These are phyloP conservation scores for Suillus americanus DNA, from an alignment of 768 basidiomycete genomes.

Conservation along the genomic window DNA sequence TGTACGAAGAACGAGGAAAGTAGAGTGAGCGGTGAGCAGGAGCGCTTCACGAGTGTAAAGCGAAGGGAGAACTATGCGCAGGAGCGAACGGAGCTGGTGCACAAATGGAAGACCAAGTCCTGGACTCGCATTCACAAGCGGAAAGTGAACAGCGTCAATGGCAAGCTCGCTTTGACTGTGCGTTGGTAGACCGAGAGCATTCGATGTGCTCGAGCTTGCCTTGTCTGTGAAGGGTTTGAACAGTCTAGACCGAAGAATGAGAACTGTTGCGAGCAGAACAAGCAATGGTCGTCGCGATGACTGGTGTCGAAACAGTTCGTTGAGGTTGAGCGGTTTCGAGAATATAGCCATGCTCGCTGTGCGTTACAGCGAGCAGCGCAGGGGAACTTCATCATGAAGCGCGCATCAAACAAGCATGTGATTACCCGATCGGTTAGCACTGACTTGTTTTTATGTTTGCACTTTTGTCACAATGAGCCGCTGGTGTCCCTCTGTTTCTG, in stretches of 20 bases:
- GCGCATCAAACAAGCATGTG: neutral
- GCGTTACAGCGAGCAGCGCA: neutral
- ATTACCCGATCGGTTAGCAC: neutral
- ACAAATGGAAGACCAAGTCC: constrained; percentile 65
- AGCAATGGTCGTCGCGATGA: constrained; percentile 33
- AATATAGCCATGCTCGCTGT: constrained; percentile 8
- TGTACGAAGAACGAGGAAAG: constrained; percentile 83
- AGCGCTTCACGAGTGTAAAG: constrained; percentile 67
- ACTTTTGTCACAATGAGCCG: no score
- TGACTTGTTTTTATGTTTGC: no score
- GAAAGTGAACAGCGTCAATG: constrained; percentile 60
- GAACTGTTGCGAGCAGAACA: constrained; percentile 42
- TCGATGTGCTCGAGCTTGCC: constrained; percentile 19
- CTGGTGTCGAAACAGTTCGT: neutral
- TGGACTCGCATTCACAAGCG: constrained; percentile 36
- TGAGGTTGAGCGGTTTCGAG: constrained; percentile 4
- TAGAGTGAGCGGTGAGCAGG: constrained; percentile 74
- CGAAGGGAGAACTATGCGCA: constrained; percentile 68
- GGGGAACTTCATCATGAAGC: neutral
- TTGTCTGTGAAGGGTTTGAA: constrained; percentile 2
- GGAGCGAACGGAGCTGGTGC: constrained; percentile 69
- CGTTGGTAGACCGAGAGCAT: constrained; percentile 45
- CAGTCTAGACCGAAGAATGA: constrained; percentile 53
- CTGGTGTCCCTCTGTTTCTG: no score
- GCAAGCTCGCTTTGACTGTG: constrained; percentile 55